Evolutionary conservation across 345 rosid species (phyloP), one percentile per base, ranked within the genome.

Genomic region (Citrus australasica): DNA sequence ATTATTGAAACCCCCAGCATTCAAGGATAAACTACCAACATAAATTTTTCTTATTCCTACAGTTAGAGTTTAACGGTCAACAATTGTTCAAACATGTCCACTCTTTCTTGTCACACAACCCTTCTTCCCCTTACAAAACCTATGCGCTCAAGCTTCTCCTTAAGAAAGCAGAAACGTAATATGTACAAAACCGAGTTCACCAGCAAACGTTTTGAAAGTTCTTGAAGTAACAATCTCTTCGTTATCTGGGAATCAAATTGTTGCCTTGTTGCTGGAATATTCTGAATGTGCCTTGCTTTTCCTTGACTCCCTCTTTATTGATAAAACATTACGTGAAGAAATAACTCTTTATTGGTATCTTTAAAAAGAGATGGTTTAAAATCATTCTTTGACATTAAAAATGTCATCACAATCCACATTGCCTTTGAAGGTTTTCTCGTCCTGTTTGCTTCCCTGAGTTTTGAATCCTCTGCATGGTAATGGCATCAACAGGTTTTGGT

Each of bases 231-330:
- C 55, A 71, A 79, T 58, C 81, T 56, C 64, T 67, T 46, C 7
- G 56, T 32, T 2, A 38, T 33, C 33, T 66, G 51, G 72, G 30
- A 14, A 58, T 35, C 55, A 48, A 69, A 74, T 71, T 53, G 42
- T 55, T 84, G 79, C 80, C 82, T 82, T 82, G 74, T 68, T 28
- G 33, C 51, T 35, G 37, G 30, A 6, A 24, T 63, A 27, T 64
- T 79, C 40, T 22, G 74, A 78, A 83, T 83, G 62, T 82, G 61
- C 83, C 37, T 79, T 80, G 28, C 82, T 74, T 81, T 77, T 72
- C 58, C 69, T 75, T 8, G 78, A 79, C 79, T 70, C 78, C 75
- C 81, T 32, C 81, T 59, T 42, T 67, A 65, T 73, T 67, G 21
- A 35, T 35, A 56, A 28, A 30, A 27, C 21, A 64, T 64, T 71